Evolutionary conservation across 164 flowering plant genomes (phyloP), one percentile per base, ranked within the genome.

Genomic region (Magnolia changhungtana): DNA sequence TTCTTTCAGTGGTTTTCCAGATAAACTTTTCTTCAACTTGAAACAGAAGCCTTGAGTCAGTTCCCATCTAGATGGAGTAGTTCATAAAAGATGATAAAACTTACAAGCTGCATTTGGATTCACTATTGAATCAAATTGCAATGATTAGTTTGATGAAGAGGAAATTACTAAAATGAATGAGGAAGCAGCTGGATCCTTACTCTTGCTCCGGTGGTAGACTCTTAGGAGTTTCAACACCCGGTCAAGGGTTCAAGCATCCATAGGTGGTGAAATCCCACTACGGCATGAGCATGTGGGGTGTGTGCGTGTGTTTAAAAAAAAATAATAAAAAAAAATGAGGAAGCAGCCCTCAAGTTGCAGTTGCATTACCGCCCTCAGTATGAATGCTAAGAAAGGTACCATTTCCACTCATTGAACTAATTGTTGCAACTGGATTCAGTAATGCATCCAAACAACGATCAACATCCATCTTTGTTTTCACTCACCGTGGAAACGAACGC

Each of bases 1-100:
- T 51, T 77, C 83, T 80, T 81, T 85, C 23, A 96, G 67, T 14
- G 86, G 86, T 74, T 89, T 91, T 63, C 89, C 88, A 19, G 78
- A 78, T 18, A 93, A 80, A 76, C 80, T 85, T 31, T 81, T 86
- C 76, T 31, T 88, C 52, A 96, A 21, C 99, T 95, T 84, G 74
- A 80, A 78, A 73, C 20, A 76, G 18, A 31, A 67, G 0, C 23
- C 72, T 23, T 3, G 4, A 3, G 45, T 74, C 50, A 71, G 69
- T 23, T 65, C 14, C 18, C 68, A 14, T 59, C n/a, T 19, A 59
- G 63, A 19, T 13, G 68, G 68, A 21, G 14, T 65, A 29, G 68
- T 8, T 20, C 68, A 24, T 65, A 65, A 7, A 7, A 23, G 13
- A 23, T 65, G 45, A 37, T 37, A 23, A 37, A 5, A 37, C 45